Percentiles rank a stretch among this genome's conserved stretches.
Conservation (phyloP, 2,329 filamentous ascomycete genomes). For the Rutstroemia sp. region DNA sequence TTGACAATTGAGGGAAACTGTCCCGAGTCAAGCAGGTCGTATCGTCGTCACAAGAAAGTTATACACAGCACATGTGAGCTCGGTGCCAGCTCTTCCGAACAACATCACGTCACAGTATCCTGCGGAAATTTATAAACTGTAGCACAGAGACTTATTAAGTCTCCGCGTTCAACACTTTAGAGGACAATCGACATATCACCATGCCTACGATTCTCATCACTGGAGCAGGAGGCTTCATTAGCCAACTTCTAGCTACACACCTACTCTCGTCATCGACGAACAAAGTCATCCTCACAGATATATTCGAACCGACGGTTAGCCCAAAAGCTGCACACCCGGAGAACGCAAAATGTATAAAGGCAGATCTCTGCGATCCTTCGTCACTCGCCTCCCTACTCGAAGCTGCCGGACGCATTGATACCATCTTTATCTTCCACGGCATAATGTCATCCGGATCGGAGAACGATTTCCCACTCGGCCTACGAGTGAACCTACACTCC, state of each 20-base stretch:
- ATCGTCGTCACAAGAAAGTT: too few relatives aligned
- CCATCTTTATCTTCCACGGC: conserved; percentile 53
- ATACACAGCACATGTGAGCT: too few relatives aligned
- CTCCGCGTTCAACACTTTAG: too few relatives aligned
- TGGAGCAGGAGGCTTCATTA: conserved; percentile 57
- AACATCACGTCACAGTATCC: too few relatives aligned
- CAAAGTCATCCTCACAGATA: conserved; percentile 47
- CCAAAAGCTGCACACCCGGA: conserved; percentile 26
- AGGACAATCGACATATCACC: neutral
- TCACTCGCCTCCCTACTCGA: conserved; percentile 28
- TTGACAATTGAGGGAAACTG: too few relatives aligned
- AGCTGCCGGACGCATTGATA: conserved; percentile 30
- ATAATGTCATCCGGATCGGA: conserved; percentile 59
- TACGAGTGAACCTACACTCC: conserved; percentile 51
- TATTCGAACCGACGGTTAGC: conserved; percentile 45
- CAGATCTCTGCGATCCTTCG: conserved; percentile 30
- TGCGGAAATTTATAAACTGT: too few relatives aligned
- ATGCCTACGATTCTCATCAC: conserved; percentile 49
- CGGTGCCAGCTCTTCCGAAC: too few relatives aligned
- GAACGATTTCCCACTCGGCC: conserved; percentile 46
- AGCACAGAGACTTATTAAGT: too few relatives aligned
- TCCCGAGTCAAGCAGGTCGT: too few relatives aligned
- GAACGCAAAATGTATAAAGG: conserved; percentile 24
- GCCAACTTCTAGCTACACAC: conserved; percentile 50
- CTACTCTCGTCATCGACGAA: conserved; percentile 38